A percentile compares a stretch with the other conserved stretches of the same genome.
These are phyloP conservation scores for Hymenoscyphus albidus DNA, from an alignment of 2,329 filamentous ascomycete species.

Conservation along the genomic window DNA sequence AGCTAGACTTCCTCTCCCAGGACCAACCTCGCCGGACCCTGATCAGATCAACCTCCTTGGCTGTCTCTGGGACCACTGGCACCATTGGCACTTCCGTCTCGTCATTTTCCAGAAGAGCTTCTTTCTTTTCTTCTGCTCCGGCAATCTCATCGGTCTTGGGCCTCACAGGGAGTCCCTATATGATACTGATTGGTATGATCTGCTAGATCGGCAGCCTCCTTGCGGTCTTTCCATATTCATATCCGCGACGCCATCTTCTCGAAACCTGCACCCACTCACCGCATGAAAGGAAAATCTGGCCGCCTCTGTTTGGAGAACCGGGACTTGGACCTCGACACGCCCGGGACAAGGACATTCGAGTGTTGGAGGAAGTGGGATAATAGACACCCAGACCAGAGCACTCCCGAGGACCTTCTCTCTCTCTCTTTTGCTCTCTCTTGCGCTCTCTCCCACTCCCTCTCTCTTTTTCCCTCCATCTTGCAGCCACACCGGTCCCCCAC, in stretches of 20 bases:
- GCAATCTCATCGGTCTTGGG: not conserved
- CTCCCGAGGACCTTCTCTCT: not conserved
- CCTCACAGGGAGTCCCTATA: not conserved
- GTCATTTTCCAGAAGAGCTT: not conserved
- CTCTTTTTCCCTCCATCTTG: not conserved
- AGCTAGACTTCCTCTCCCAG: not conserved
- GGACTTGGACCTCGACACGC: not conserved
- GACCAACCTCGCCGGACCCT: not conserved
- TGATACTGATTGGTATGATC: not conserved
- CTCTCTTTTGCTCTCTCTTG: not conserved
- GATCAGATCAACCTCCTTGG: constrained; percentile 3
- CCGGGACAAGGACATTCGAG: not conserved
- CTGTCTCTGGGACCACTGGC: not conserved
- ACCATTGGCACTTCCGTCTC: not conserved
- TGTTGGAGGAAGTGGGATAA: not conserved
- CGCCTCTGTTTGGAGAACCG: not conserved
- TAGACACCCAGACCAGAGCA: not conserved
- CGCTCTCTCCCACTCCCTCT: not conserved
- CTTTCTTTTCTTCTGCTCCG: constrained; percentile 1
- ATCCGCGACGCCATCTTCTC: constrained; percentile 1
- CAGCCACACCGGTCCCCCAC: constrained; percentile 5
- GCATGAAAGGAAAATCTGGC: not conserved
- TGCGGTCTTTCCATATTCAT: not conserved
- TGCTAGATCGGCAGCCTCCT: not conserved
- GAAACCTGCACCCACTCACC: not conserved